Base-by-base conservation (phyloP, 2,329 filamentous ascomycete species). In the Neurospora sp. region DNA sequence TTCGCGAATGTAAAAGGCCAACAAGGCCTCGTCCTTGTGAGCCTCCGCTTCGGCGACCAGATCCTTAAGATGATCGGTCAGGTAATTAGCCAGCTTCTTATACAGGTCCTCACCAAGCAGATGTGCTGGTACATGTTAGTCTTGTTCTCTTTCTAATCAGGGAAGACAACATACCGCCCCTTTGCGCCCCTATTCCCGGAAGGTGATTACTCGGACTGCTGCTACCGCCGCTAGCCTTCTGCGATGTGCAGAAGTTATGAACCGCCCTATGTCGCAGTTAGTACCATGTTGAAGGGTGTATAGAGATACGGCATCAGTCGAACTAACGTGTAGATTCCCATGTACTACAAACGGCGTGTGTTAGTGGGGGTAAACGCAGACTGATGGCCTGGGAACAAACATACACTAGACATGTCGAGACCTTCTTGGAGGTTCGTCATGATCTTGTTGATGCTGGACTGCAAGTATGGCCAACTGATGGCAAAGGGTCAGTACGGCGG, bases 241-340 rank as follows among this genome's bases (percentile, higher is more conserved):
- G 96, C 33, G 96, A 97, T 70, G 96, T 99, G 81, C 96, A 99
- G 81, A 99, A 99, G 83, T 99, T 97, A 83, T 99, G 96, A 67
- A 99, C 96, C 72, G 94, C 93, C 86, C 94, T 79, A 69, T 67
- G 67, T 67, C 66, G 66, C 46, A 23, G 77, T 87, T 74, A 87
- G 82, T 69, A 70, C 57, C 68, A 68, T 4, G 37, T 23, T 68
- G 52, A 43, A 62, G 12, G 5, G 4, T 43, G 3, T n/a, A 10
- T 62, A 23, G 28, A 66, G 46, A 33, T 10, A 11, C 6, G 57
- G 28, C 36, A 69, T 69, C 11, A 11, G 65, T 46, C 28, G 41
- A 75, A 80, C 82, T 74, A 79, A 93, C 91, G 95, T 97, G 82
- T 98, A 98, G 71, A 97, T 89, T 70, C 92, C 93, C 95, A 98